These are phyloP conservation scores for Schwanniomyces polymorphus DNA, from an alignment of 805 yeast genomes.

Conservation along the genomic window DNA sequence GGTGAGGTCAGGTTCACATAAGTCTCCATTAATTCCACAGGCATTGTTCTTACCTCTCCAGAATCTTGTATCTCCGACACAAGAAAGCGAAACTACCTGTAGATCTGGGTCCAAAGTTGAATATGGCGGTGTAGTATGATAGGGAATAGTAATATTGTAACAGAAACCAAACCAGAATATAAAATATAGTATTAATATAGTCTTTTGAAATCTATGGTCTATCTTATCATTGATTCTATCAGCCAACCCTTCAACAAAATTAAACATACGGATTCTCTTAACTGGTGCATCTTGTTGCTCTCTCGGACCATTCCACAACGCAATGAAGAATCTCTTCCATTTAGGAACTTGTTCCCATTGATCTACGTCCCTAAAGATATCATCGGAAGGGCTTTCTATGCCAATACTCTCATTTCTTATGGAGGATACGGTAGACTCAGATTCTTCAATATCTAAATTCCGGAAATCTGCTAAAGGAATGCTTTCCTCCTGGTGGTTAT, in stretches of 20 bases:
- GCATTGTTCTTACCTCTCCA: slow-evolving; percentile 77
- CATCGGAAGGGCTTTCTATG: not conserved
- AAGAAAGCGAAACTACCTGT: slow-evolving; percentile 46
- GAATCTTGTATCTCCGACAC: slow-evolving; percentile 44
- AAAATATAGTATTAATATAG: slow-evolving; percentile 38
- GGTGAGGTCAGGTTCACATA: slow-evolving; percentile 49
- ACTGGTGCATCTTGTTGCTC: slow-evolving; percentile 51
- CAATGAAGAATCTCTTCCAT: slow-evolving; percentile 17
- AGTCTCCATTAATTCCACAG: slow-evolving; percentile 73
- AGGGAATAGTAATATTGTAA: slow-evolving; percentile 42
- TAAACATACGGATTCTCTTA: slow-evolving; percentile 18
- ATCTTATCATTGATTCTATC: slow-evolving; percentile 25
- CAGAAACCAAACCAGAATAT: slow-evolving; percentile 46
- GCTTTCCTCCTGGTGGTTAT: not conserved
- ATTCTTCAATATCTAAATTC: not conserved
- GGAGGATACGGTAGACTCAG: not conserved
- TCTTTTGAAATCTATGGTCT: slow-evolving; percentile 23
- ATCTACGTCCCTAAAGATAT: not conserved
- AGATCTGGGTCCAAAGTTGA: slow-evolving; percentile 16
- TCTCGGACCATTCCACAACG: slow-evolving; percentile 59
- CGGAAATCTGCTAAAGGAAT: not conserved
- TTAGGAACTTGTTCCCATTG: not conserved
- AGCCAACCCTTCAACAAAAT: slow-evolving; percentile 43
- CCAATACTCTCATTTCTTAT: not conserved
- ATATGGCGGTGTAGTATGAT: slow-evolving; percentile 43